Percentiles rank a stretch among this genome's conserved stretches.
Conservation (phyloP, 441 rosid genomes). For the Sinapis alba region DNA sequence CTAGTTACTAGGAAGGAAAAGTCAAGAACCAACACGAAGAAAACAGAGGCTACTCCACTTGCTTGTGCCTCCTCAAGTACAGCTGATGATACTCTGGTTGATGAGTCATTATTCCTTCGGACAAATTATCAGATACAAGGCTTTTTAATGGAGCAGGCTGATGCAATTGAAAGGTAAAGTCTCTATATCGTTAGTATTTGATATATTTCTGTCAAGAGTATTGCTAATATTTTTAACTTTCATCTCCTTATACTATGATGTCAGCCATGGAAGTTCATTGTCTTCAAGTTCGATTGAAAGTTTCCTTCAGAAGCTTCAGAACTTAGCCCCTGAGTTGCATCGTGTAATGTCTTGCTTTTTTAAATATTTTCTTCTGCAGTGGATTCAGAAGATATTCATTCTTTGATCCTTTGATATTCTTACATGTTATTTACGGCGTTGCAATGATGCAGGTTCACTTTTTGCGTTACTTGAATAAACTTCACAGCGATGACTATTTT, state of each 20-base stretch:
- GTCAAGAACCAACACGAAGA: slow-evolving; percentile 48
- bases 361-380: not conserved
- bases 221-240: slow-evolving; percentile 14
- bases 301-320: slow-evolving; percentile 73
- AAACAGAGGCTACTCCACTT: slow-evolving; percentile 48
- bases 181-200: slow-evolving; percentile 4
- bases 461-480: slow-evolving; percentile 85
- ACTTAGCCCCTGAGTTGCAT: slow-evolving; percentile 91
- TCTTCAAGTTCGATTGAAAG: slow-evolving; percentile 67
- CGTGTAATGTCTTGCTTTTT: slow-evolving; percentile 55
- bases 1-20: slow-evolving; percentile 53
- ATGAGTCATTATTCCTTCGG: slow-evolving; percentile 64
- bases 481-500: slow-evolving; percentile 88
- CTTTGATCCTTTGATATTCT: slow-evolving; percentile 24
- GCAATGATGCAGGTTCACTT: slow-evolving; percentile 77
- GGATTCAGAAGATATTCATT: slow-evolving; percentile 13
- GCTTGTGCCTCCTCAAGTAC: slow-evolving; percentile 48
- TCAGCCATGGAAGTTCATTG: slow-evolving; percentile 78
- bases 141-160: slow-evolving; percentile 84
- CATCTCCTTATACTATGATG: slow-evolving; percentile 38
- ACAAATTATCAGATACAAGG: slow-evolving; percentile 90
- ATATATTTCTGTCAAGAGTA: slow-evolving; percentile 5
- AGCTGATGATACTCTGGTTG: slow-evolving; percentile 42
- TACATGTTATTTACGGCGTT: slow-evolving; percentile 26
- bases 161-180: slow-evolving; percentile 79